A percentile compares a stretch with the other conserved stretches of the same genome.
Conservation (phyloP, 2,329 filamentous ascomycete genomes). For the Trichoderma simmonsii region DNA sequence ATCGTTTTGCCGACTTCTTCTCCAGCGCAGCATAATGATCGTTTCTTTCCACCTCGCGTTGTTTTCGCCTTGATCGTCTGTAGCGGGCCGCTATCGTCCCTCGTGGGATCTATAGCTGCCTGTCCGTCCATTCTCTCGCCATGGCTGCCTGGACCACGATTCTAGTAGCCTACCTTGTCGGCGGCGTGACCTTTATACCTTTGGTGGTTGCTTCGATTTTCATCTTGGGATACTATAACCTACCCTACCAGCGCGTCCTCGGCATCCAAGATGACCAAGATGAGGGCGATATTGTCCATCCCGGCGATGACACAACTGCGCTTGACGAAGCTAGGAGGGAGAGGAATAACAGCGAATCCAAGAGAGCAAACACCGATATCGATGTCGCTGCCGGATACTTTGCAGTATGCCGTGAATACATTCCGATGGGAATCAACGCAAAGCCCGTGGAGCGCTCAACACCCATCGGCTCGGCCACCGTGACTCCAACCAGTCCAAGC, state of each 20-base stretch:
- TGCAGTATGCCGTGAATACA: conserved; percentile 90
- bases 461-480: conserved; percentile 70
- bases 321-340: conserved; percentile 62
- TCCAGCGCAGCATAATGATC: conserved; percentile 9
- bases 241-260: conserved; percentile 53
- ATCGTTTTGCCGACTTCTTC: background rate
- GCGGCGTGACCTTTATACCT: conserved; percentile 84
- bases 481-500: conserved; percentile 79
- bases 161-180: conserved; percentile 75
- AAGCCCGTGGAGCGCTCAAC: conserved; percentile 86
- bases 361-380: conserved; percentile 57
- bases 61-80: conserved; percentile 4
- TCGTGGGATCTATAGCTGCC: background rate
- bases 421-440: conserved; percentile 85
- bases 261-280: conserved; percentile 29
- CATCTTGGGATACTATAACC: conserved; percentile 64
- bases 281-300: conserved; percentile 47
- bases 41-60: background rate
- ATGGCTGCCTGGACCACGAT: conserved; percentile 55
- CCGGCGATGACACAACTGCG: conserved; percentile 62
- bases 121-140: background rate
- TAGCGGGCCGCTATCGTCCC: conserved; percentile 1
- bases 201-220: conserved; percentile 61
- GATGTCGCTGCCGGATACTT: conserved; percentile 91
- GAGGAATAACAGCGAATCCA: conserved; percentile 50